Conservation (phyloP, 2,329 filamentous ascomycete species). For the Fusarium tricinctum region DNA sequence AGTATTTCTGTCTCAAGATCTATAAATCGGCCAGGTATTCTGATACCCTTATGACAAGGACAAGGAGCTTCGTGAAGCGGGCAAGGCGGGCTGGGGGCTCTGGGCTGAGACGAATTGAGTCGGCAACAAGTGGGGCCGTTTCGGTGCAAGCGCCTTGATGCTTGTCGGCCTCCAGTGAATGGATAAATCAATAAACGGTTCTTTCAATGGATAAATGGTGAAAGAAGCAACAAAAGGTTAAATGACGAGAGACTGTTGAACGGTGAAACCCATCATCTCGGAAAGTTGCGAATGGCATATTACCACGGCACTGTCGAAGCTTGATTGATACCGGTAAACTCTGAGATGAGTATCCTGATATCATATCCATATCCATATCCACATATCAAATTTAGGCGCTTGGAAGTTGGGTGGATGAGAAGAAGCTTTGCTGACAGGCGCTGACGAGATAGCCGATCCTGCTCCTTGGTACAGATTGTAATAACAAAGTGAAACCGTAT, state of each 20-base stretch:
- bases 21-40: background rate
- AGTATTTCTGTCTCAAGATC: background rate
- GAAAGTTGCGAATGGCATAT: constrained; percentile 19
- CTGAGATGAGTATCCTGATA: background rate
- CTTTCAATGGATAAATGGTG: background rate
- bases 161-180: constrained; percentile 5
- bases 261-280: constrained; percentile 6
- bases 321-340: background rate
- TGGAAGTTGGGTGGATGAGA: background rate
- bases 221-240: background rate
- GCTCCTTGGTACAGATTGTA: background rate
- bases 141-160: constrained; percentile 29
- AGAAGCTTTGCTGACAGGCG: background rate
- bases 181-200: constrained; percentile 21
- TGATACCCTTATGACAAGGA: background rate
- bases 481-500: constrained; percentile 23
- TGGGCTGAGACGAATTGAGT: constrained; percentile 40
- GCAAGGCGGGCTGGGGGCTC: constrained; percentile 2
- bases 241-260: background rate
- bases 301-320: constrained; percentile 6
- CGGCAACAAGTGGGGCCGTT: constrained; percentile 40
- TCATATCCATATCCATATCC: background rate
- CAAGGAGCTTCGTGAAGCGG: constrained; percentile 19
- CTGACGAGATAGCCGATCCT: background rate
- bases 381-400: background rate